A percentile compares a stretch with the other conserved stretches of the same genome.
Evolutionary conservation across 805 yeast species (phyloP).

Genomic region (Candida glaebosa): DNA sequence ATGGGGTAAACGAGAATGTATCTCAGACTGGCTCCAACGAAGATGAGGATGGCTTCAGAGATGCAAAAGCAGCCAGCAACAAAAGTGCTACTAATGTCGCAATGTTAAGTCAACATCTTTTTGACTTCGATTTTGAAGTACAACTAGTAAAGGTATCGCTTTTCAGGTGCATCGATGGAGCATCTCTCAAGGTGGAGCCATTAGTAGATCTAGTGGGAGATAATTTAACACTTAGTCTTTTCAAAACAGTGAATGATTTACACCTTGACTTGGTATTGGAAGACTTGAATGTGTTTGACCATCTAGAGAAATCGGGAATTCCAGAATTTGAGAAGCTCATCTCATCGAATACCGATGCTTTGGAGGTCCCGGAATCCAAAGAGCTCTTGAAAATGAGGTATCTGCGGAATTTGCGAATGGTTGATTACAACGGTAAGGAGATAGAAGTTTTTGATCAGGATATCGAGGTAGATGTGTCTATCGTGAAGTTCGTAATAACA

Average conservation of each 20-base stretch:
- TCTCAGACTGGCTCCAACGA: slow-evolving; percentile 18
- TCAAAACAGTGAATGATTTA: slow-evolving; percentile 58
- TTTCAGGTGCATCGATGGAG: slow-evolving; percentile 62
- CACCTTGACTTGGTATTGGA: slow-evolving; percentile 60
- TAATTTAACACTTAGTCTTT: slow-evolving; percentile 55
- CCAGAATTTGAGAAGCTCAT: slow-evolving; percentile 65
- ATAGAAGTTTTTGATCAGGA: slow-evolving; percentile 78
- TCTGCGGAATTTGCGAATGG: slow-evolving; percentile 56
- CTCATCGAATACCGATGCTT: slow-evolving; percentile 55
- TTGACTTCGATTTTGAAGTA: slow-evolving; percentile 73
- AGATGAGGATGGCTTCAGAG: background rate
- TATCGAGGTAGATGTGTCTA: slow-evolving; percentile 69
- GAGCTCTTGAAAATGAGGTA: slow-evolving; percentile 60
- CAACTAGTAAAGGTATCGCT: slow-evolving; percentile 59
- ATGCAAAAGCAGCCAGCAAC: background rate
- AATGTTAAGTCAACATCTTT: slow-evolving; percentile 48
- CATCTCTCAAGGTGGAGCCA: slow-evolving; percentile 58
- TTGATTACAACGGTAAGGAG: slow-evolving; percentile 46
- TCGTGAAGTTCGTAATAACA: slow-evolving; percentile 69
- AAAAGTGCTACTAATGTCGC: slow-evolving; percentile 11
- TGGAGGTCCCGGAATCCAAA: slow-evolving; percentile 17
- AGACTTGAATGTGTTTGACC: slow-evolving; percentile 72
- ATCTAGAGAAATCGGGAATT: slow-evolving; percentile 58
- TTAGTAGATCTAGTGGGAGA: slow-evolving; percentile 74
- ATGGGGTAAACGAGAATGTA: slow-evolving; percentile 13